Evolutionary conservation across 2,329 filamentous ascomycete species (phyloP).

Genomic region (Nigrospora oryzae): DNA sequence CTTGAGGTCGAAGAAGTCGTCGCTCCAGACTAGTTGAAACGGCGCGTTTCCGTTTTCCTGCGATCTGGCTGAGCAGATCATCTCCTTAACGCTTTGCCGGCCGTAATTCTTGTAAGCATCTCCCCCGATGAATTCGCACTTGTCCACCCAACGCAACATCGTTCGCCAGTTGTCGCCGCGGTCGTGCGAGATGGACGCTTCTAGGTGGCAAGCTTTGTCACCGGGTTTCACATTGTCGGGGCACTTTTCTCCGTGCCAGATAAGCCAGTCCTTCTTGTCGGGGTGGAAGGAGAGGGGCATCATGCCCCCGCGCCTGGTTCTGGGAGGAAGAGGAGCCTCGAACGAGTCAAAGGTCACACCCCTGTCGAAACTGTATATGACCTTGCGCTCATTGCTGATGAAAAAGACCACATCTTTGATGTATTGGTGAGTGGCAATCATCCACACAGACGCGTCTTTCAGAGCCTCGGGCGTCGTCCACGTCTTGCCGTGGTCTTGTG

Average conservation of each 20-base stretch:
- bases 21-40: conserved; percentile 65
- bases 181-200: conserved; percentile 71
- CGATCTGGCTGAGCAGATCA: conserved; percentile 55
- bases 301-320: conserved; percentile 18
- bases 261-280: conserved; percentile 77
- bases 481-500: conserved; percentile 78
- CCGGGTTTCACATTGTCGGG: conserved; percentile 35
- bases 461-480: conserved; percentile 62
- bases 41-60: conserved; percentile 57
- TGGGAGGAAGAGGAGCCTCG: conserved; percentile 51
- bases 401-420: conserved; percentile 85
- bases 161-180: conserved; percentile 74
- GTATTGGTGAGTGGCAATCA: conserved; percentile 70
- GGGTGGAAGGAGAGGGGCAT: conserved; percentile 71
- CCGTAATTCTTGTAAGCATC: conserved; percentile 43
- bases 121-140: conserved; percentile 79
- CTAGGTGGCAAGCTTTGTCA: conserved; percentile 48
- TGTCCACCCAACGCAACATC: conserved; percentile 64
- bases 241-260: conserved; percentile 78
- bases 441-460: conserved; percentile 58
- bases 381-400: conserved; percentile 56
- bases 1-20: conserved; percentile 66
- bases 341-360: conserved; percentile 69
- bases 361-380: conserved; percentile 76
- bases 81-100: conserved; percentile 33